Conservation (phyloP, 495 filamentous ascomycete genomes). For the Evernia prunastri region DNA sequence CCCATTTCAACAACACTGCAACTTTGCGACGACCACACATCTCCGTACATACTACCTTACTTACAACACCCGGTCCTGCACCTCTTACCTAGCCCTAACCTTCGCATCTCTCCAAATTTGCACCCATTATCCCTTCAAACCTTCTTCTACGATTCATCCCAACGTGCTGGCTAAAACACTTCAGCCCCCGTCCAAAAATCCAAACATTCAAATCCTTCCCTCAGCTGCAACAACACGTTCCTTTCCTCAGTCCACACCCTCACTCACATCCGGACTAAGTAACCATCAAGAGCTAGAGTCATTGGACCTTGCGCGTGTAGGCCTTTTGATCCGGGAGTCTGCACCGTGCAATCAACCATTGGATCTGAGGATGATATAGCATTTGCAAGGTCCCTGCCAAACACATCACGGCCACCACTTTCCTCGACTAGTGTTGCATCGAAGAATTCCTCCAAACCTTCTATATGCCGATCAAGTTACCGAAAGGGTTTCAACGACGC, state of each 20-base stretch:
- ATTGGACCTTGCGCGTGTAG: not conserved
- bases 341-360: not conserved
- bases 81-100: not conserved
- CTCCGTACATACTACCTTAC: not conserved
- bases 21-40: not conserved
- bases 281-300: not conserved
- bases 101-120: not conserved
- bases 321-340: not conserved
- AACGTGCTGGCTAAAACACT: not conserved
- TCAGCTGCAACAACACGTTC: not conserved
- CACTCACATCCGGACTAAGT: not conserved
- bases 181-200: not conserved
- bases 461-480: constrained; percentile 65
- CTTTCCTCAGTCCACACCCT: not conserved
- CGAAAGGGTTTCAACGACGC: constrained; percentile 57
- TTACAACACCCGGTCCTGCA: not conserved
- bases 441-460: not conserved
- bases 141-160: not conserved
- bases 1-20: constrained; percentile 5
- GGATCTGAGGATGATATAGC: constrained; percentile 1
- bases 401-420: not conserved
- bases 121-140: not conserved
- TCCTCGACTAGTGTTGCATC: constrained; percentile 4
- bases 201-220: not conserved
- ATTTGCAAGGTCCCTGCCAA: not conserved